A percentile compares a stretch with the other conserved stretches of the same genome.
Conservation (phyloP, 495 filamentous ascomycete genomes). For the Ramalina peruviana region DNA sequence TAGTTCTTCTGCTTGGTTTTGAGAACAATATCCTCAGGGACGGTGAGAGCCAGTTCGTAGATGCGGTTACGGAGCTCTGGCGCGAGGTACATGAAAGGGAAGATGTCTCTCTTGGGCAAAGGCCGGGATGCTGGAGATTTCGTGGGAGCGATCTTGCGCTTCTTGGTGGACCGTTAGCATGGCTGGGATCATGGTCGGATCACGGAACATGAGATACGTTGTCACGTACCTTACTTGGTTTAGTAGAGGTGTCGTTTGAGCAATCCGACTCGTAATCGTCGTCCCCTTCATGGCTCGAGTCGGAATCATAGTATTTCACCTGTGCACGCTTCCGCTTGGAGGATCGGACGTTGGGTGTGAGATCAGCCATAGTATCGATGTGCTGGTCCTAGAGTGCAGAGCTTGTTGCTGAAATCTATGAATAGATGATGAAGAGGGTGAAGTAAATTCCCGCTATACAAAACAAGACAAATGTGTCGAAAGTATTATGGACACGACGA, state of each 20-base stretch:
- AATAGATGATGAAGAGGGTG: too few relatives aligned
- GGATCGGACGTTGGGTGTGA: not conserved
- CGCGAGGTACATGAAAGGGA: not conserved
- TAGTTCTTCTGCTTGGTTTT: not conserved
- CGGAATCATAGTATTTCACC: not conserved
- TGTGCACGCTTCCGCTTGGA: slow-evolving; percentile 7
- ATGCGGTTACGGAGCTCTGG: not conserved
- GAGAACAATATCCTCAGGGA: not conserved
- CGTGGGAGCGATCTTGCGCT: too few relatives aligned
- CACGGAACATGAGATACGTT: not conserved
- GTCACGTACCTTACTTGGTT: not conserved
- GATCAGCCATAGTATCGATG: not conserved
- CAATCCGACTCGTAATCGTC: not conserved
- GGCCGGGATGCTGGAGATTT: not conserved
- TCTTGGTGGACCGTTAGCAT: too few relatives aligned
- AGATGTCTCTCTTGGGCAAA: not conserved
- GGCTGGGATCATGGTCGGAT: too few relatives aligned
- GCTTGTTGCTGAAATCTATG: not conserved
- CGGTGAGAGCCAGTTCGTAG: not conserved
- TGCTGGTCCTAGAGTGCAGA: not conserved
- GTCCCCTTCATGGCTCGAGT: not conserved
- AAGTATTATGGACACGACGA: too few relatives aligned
- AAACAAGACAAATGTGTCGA: too few relatives aligned
- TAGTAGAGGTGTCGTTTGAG: too few relatives aligned
- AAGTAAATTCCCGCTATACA: too few relatives aligned